Evolutionary conservation across 164 flowering plant species (phyloP).

Genomic region (Magnolia sinica): DNA sequence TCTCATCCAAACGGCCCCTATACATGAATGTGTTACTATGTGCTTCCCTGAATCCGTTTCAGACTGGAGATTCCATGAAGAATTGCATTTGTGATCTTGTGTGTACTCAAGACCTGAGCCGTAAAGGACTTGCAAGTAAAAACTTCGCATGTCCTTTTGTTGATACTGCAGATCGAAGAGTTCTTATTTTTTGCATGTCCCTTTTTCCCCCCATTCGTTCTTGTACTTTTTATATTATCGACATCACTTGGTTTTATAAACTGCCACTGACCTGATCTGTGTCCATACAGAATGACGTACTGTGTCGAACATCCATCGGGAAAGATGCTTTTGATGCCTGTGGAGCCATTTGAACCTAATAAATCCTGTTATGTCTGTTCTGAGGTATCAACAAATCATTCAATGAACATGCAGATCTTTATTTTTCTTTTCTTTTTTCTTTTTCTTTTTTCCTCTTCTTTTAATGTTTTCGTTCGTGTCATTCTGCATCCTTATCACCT

Average conservation of each 20-base stretch:
- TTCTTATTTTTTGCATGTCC: not conserved
- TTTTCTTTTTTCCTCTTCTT: not conserved
- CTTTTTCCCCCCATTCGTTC: not conserved
- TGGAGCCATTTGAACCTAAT: constrained; percentile 93
- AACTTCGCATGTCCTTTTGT: too few relatives aligned
- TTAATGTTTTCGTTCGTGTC: not conserved
- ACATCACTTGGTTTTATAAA: too few relatives aligned
- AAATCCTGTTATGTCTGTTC: constrained; percentile 93
- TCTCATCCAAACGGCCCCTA: too few relatives aligned
- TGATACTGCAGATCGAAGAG: not conserved
- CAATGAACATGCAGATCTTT: not conserved
- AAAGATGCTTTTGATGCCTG: constrained; percentile 93
- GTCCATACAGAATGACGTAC: constrained; percentile 69
- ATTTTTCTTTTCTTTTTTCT: not conserved
- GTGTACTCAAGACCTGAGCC: too few relatives aligned
- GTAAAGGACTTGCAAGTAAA: too few relatives aligned
- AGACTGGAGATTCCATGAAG: too few relatives aligned
- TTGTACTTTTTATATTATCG: not conserved
- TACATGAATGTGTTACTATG: too few relatives aligned
- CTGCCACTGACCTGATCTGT: too few relatives aligned
- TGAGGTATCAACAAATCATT: constrained; percentile 40
- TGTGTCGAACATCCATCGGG: constrained; percentile 72
- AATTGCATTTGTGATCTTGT: too few relatives aligned
- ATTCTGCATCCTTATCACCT: constrained; percentile 11
- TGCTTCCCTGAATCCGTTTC: too few relatives aligned